Evolutionary conservation across 169 alveolate genomes (phyloP), one percentile per base, ranked within the genome.

Genomic region (Cryptosporidium sp.): DNA sequence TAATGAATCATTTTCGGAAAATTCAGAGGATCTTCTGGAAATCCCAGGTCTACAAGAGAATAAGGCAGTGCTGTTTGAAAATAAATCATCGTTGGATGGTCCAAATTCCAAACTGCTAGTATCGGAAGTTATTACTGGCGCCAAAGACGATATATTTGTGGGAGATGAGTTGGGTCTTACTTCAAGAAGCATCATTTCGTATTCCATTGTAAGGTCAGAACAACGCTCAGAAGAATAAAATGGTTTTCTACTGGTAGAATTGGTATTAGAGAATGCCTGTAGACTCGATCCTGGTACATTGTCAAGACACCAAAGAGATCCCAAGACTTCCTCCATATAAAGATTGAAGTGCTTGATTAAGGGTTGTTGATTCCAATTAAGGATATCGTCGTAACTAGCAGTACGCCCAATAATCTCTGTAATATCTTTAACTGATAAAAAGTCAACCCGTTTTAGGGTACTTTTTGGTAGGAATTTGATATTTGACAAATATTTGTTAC

Each of bases 131-230:
- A 80, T 80, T 5, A 80, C 75, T 23, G 89, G 89, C 1, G 37
- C 89, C 8, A 43, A 23, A 5, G 71, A 29, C 3, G 52, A 45
- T 9, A 65, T 41, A 45, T 62, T 80, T 12, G 74, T 59, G 21
- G 89, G 89, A 18, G 74, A 61, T 12, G 75, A 80, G 35, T 80
- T 80, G 7, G 89, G 89, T 23, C 89, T 80, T 18, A 80, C 89
- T 26, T 80, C 89, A 18, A 80, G 52, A n/a, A 80, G 75, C 89
- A 80, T 80, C 89, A 80, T 80, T 48, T 80, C 89, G n/a, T 80
- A 80, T 16, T 80, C 89, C 65, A 80, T 59, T 10, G 89, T 62
- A 16, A 80, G 70, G 35, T 80, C 89, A 3, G 75, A 80, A 50
- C 89, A 80, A 23, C 75, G 61, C n/a, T 80, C 89, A 35, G 50